Evolutionary conservation across 2,329 filamentous ascomycete species (phyloP), one percentile per base, ranked within the genome.

Genomic region (Drechslera avenae): DNA sequence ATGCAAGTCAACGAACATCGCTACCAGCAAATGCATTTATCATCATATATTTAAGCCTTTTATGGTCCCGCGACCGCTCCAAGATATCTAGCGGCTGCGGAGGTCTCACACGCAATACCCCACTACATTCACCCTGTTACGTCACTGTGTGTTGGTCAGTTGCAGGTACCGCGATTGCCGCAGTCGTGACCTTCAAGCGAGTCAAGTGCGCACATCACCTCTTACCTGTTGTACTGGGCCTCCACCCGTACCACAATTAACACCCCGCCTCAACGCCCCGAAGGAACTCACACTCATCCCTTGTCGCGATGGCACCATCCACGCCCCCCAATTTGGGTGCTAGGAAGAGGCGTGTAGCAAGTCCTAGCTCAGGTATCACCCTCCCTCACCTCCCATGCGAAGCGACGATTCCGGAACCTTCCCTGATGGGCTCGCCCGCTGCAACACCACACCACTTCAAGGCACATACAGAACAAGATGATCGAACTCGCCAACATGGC

Each of bases 261-360:
- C 14, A 39, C 19, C 26, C 5, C 31, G 28, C 35, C 17, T 41
- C 35, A 41, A 36, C 40, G 16, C 16, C 19, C 16, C 32, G 14
- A 35, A 19, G 44, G n/a, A 45, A 21, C 17, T 21, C 21, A 31
- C 31, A 17, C 14, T 4, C 21, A 21, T n/a, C 12, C 7, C 9
- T 8, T 39, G 30, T 14, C 17, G 17, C 41, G 7, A 50, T 54
- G 51, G 46, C 51, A 17, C 51, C 51, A 33, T 46, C 31, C 9
- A 46, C 19, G 30, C 37, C 37, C 4, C 30, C 12, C 32, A 42
- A 13, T 28, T 50, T 37, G 16, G 17, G 41, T 36, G 33, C 13
- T 28, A 46, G 50, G 26, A 56, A 53, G 34, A 46, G 45, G 39
- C 53, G 53, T 33, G 46, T 49, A 31, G 30, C 32, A n/a, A 53